Conservation (phyloP, 208 protist species). For the Trypanosoma platydactyli region DNA sequence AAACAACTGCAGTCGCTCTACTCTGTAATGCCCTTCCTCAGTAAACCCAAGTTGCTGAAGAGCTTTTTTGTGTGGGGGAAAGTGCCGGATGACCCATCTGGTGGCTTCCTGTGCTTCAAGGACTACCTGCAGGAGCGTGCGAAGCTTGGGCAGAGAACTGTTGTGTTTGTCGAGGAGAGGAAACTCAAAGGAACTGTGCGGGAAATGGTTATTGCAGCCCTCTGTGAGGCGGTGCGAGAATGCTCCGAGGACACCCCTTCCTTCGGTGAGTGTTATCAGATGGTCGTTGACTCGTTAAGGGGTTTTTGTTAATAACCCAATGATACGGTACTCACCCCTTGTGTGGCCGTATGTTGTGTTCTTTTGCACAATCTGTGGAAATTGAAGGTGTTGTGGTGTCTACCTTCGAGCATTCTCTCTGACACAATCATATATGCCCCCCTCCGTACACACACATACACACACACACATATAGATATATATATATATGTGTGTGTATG, state of each 20-base stretch:
- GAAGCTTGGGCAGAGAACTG: slow-evolving; percentile 28
- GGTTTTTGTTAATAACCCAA: slow-evolving; percentile 12
- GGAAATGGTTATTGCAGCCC: slow-evolving; percentile 43
- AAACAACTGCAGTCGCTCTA: not conserved
- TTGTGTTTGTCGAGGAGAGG: slow-evolving; percentile 45
- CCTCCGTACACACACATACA: too few relatives aligned
- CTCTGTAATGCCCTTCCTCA: slow-evolving; percentile 44
- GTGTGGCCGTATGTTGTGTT: too few relatives aligned
- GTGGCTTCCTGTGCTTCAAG: slow-evolving; percentile 44
- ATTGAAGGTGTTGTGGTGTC: too few relatives aligned
- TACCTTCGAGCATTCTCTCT: too few relatives aligned
- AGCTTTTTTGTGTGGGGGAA: slow-evolving; percentile 65
- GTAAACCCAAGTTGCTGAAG: slow-evolving; percentile 37
- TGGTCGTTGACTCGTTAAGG: slow-evolving; percentile 39
- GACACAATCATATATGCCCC: too few relatives aligned
- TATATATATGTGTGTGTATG: too few relatives aligned
- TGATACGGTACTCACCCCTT: too few relatives aligned
- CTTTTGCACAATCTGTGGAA: too few relatives aligned
- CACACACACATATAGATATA: too few relatives aligned
- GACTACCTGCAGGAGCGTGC: slow-evolving; percentile 39
- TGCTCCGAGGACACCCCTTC: not conserved
- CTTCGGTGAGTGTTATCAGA: slow-evolving; percentile 32
- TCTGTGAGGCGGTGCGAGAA: slow-evolving; percentile 34
- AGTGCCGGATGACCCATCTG: slow-evolving; percentile 31
- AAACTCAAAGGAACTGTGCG: slow-evolving; percentile 31